Percentiles rank a stretch among this genome's conserved stretches.
phyloP scores from a whole-genome alignment of 2,329 filamentous ascomycete species.

The Pestalotiopsis sp. region DNA sequence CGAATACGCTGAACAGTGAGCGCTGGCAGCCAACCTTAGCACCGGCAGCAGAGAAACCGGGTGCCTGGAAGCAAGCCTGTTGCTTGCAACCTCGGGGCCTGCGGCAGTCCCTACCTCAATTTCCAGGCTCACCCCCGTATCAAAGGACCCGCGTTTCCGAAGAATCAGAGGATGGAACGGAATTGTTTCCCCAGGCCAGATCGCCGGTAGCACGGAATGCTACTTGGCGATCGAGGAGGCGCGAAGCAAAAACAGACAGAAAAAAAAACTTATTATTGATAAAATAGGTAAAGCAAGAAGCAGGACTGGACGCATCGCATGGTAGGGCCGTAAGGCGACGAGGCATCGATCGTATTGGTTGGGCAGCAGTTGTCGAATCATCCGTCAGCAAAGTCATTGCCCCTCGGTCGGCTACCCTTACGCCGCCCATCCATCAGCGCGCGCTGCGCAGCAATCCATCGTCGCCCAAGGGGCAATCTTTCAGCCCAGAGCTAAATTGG shows the following conservation, averaged over 20 bases:
- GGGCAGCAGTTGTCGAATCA: slow-evolving; percentile 16
- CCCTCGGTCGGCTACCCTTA: not conserved
- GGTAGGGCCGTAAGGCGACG: slow-evolving; percentile 14
- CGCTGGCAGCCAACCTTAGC: not conserved
- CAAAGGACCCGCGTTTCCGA: not conserved
- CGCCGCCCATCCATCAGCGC: not conserved
- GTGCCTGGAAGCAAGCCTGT: too few species aligned
- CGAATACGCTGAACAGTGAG: slow-evolving; percentile 1
- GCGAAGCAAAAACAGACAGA: not conserved
- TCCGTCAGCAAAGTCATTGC: not conserved
- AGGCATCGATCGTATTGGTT: slow-evolving; percentile 13
- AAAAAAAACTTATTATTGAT: too few species aligned
- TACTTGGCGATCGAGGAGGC: not conserved
- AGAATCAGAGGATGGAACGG: not conserved
- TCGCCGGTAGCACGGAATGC: not conserved
- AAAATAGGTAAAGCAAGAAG: too few species aligned
- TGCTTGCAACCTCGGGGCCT: not conserved
- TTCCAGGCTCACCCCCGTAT: not conserved
- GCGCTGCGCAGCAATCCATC: not conserved
- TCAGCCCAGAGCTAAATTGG: slow-evolving; percentile 5
- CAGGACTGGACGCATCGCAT: too few species aligned
- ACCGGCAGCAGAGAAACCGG: too few species aligned
- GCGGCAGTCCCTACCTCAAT: not conserved
- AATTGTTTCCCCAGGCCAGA: slow-evolving; percentile 19
- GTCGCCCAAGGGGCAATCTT: not conserved